Percentiles rank a stretch among this genome's conserved stretches.
Conservation (phyloP, 1,284 basidiomycete species). For the Coriolopsis trogii region DNA sequence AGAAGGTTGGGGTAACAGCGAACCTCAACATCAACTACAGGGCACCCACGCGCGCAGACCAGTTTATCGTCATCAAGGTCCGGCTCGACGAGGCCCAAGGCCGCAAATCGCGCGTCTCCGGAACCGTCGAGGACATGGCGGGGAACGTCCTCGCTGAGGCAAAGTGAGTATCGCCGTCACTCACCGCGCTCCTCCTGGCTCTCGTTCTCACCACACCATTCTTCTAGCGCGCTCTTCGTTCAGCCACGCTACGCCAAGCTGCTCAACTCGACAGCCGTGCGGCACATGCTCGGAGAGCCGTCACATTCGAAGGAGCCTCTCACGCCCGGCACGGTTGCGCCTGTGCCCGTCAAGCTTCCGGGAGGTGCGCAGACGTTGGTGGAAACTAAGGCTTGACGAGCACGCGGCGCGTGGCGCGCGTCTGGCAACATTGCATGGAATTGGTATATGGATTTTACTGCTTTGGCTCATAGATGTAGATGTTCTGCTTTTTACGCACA, state of each 20-base stretch:
- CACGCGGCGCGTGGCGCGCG: no score
- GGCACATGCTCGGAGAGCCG: conserved; percentile 34
- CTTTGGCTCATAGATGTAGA: no score
- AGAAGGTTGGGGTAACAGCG: conserved; percentile 93
- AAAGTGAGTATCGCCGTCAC: conserved; percentile 58
- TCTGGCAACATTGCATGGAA: no score
- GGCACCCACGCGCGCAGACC: conserved; percentile 84
- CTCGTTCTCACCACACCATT: not conserved
- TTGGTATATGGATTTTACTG: no score
- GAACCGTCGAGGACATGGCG: conserved; percentile 74
- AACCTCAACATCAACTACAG: conserved; percentile 76
- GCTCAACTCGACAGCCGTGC: conserved; percentile 41
- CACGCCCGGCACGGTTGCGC: conserved; percentile 22
- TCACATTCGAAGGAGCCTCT: conserved; percentile 26
- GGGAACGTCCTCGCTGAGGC: conserved; percentile 85
- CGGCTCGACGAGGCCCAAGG: conserved; percentile 68
- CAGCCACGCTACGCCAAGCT: conserved; percentile 67
- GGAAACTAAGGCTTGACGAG: conserved; percentile 10
- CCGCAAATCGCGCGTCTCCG: conserved; percentile 76
- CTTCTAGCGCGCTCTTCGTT: conserved; percentile 55
- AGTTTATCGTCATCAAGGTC: conserved; percentile 78
- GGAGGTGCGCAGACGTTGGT: conserved; percentile 22
- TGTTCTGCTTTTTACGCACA: no score
- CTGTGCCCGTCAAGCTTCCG: conserved; percentile 29
- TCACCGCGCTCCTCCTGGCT: not conserved